Percentiles rank a stretch among this genome's conserved stretches.
These are phyloP conservation scores for Lactarius indigo DNA, from an alignment of 768 basidiomycete species.

Conservation along the genomic window DNA sequence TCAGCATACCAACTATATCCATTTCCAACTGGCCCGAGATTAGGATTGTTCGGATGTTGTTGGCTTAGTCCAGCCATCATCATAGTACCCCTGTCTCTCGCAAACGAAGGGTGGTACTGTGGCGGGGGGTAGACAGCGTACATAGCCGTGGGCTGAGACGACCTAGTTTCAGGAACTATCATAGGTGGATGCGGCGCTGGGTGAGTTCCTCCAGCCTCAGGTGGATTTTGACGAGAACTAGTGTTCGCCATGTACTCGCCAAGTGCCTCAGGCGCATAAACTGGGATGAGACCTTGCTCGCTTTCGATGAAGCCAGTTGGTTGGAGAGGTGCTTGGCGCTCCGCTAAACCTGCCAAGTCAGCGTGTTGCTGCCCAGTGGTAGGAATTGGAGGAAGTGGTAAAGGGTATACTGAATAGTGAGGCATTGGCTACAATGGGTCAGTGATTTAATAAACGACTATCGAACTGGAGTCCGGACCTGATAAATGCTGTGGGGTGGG, in stretches of 20 bases:
- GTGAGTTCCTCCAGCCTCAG: slow-evolving; percentile 23
- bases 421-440: slow-evolving; percentile 15
- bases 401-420: slow-evolving; percentile 15
- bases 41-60: background rate
- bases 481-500: slow-evolving; percentile 14
- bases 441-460: background rate
- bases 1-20: slow-evolving; percentile 18
- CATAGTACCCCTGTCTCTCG: slow-evolving; percentile 4
- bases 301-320: slow-evolving; percentile 71
- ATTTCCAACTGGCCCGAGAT: slow-evolving; percentile 9
- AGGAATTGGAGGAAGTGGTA: slow-evolving; percentile 9
- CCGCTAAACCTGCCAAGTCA: slow-evolving; percentile 1
- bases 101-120: slow-evolving; percentile 14
- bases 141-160: slow-evolving; percentile 5
- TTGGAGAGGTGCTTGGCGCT: slow-evolving; percentile 44
- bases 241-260: slow-evolving; percentile 58
- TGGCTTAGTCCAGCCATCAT: slow-evolving; percentile 6
- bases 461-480: slow-evolving; percentile 7
- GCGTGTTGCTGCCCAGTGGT: slow-evolving; percentile 13
- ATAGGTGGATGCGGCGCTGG: slow-evolving; percentile 17
- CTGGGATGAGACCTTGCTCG: slow-evolving; percentile 65
- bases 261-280: slow-evolving; percentile 63
- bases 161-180: slow-evolving; percentile 1
- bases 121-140: slow-evolving; percentile 13
- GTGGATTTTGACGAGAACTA: slow-evolving; percentile 33